Conservation (phyloP, 2,329 filamentous ascomycete genomes). For the Escovopsis sp. region DNA sequence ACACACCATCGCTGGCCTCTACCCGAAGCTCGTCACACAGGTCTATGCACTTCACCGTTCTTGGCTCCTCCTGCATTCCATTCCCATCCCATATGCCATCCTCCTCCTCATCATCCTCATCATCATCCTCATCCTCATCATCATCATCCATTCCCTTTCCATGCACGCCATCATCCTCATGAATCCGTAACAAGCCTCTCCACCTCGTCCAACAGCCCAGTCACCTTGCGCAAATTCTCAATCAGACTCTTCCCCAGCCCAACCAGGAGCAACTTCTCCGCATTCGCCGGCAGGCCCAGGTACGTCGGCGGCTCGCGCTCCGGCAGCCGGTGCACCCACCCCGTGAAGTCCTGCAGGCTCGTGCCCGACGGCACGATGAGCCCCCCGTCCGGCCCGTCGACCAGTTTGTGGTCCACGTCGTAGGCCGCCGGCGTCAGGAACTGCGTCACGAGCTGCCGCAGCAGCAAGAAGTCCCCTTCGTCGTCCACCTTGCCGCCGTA, state of each 20-base stretch:
- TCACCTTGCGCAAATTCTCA: conserved; percentile 68
- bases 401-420: conserved; percentile 81
- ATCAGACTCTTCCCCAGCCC: conserved; percentile 78
- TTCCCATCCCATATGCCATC: neutral
- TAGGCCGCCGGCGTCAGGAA: conserved; percentile 82
- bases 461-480: conserved; percentile 63
- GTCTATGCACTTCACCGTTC: no score
- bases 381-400: conserved; percentile 49
- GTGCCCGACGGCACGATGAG: conserved; percentile 68
- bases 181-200: conserved; percentile 71
- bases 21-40: neutral
- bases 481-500: conserved; percentile 98
- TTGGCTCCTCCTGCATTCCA: no score
- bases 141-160: conserved; percentile 1
- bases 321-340: conserved; percentile 82
- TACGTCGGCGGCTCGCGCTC: conserved; percentile 96
- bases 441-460: conserved; percentile 57
- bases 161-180: conserved; percentile 5
- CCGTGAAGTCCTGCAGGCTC: conserved; percentile 69
- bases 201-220: conserved; percentile 80
- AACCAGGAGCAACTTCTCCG: conserved; percentile 86
- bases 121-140: neutral
- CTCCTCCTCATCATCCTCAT: neutral
- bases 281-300: conserved; percentile 83
- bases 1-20: no score